Evolutionary conservation across 2,329 filamentous ascomycete genomes (phyloP).

Genomic region (Diaporthe nobilis): DNA sequence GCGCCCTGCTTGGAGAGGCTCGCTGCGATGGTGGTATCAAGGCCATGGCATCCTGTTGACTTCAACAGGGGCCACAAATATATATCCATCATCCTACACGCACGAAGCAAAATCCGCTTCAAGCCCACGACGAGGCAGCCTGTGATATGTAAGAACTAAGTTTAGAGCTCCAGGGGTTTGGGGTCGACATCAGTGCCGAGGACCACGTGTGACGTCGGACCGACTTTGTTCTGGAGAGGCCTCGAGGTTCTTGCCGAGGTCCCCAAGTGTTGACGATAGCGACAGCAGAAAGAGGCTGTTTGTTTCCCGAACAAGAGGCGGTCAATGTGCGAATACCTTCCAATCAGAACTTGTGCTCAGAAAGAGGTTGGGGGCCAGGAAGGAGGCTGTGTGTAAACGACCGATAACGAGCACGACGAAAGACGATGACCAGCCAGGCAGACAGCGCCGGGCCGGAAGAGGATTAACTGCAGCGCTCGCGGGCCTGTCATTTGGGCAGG

Average conservation of each 20-base stretch:
- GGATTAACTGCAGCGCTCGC: not conserved
- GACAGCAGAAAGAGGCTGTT: not conserved
- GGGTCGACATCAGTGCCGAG: constrained; percentile 4
- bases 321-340: not conserved
- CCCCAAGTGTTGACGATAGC: not conserved
- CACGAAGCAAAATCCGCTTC: not conserved
- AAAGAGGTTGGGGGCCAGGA: not conserved
- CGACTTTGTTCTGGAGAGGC: not conserved
- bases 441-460: not conserved
- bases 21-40: not conserved
- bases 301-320: not conserved
- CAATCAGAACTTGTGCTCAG: constrained; percentile 2
- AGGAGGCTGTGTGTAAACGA: constrained; percentile 19
- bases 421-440: not conserved
- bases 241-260: not conserved
- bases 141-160: constrained; percentile 19
- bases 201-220: not conserved
- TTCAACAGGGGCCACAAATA: not conserved
- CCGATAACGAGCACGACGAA: constrained; percentile 8
- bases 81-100: not conserved
- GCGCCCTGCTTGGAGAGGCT: not conserved
- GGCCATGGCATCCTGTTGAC: not conserved
- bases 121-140: constrained; percentile 17
- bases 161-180: not conserved
- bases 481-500: constrained; percentile 6